Base-by-base conservation (phyloP, 2,329 filamentous ascomycete species). In the Ophiostoma ulmi region DNA sequence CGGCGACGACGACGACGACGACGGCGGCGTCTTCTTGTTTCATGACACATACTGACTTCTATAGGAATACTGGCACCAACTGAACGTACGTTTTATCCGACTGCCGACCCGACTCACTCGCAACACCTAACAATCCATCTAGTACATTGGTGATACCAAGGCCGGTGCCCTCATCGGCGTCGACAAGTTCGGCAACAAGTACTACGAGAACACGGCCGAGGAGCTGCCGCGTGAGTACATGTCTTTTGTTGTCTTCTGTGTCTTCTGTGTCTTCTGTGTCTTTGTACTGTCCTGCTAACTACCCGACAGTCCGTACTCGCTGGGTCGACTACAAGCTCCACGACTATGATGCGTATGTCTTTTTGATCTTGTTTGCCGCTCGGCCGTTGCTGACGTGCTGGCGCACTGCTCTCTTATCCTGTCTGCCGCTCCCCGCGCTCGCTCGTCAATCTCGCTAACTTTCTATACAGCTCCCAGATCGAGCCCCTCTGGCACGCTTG, bases 401-500 rank as follows among this genome's bases (percentile, higher is more conserved):
- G 26, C 26, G 26, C 26, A 31, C 26, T 31, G 26, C 26, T 31
- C 26, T 31, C 26, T 31, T 31, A 31, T 3, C 31, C 31, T 6
- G 44, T 61, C 22, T 39, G 10, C 8, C 2, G 38, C 55, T 35
- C 36, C 36, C 14, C 17, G 26, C 20, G 17, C 5, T 68, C 31
- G 14, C 66, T 22, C 26, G 3, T 52, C 52, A 35, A 13, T 5
- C 22, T 36, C 20, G 10, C 68, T 71, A 55, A 69, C 68, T 63
- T 48, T 64, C n/a, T 10, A 22, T 13, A 26, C 74, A 91, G 89
- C 73, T 87, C 88, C 72, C 92, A 97, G 70, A 91, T 97, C 77
- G 94, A 98, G 81, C 94, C 94, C 68, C 92, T 94, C 81, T 99
- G 95, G 95, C 95, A 98, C 83, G 93, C 92, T 39, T 99, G 95